Conservation (phyloP, 768 basidiomycete species). For the Coprinopsis strossmayeri region DNA sequence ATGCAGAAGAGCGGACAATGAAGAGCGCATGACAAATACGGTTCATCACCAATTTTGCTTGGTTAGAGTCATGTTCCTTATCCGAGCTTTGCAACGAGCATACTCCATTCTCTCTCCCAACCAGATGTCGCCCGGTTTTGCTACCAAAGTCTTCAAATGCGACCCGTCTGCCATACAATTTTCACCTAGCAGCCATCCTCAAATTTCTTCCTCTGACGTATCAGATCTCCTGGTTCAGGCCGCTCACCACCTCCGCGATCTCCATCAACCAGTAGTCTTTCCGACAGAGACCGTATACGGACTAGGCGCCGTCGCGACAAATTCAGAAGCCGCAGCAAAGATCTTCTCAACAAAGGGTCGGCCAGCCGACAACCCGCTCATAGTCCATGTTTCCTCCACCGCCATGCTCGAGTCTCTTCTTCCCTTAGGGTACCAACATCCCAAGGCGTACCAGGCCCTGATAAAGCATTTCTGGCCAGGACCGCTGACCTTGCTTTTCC, state of each 20-base stretch:
- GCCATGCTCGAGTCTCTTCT: constrained; percentile 76
- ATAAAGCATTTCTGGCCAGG: constrained; percentile 94
- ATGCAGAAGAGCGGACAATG: neutral
- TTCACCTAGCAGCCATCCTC: constrained; percentile 34
- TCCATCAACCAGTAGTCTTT: constrained; percentile 66
- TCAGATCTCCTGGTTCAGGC: constrained; percentile 49
- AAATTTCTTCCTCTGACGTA: constrained; percentile 45
- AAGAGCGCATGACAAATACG: constrained; percentile 9
- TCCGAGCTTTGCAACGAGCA: constrained; percentile 24
- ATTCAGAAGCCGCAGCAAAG: constrained; percentile 51
- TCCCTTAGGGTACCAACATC: constrained; percentile 54
- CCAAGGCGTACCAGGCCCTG: constrained; percentile 62
- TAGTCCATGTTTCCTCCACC: constrained; percentile 88
- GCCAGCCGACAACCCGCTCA: constrained; percentile 93
- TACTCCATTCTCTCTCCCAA: constrained; percentile 20
- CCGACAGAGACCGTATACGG: constrained; percentile 99
- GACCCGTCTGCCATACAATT: constrained; percentile 61
- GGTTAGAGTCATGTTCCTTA: constrained; percentile 19
- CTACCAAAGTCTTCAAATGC: constrained; percentile 49
- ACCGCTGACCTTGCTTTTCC: constrained; percentile 87
- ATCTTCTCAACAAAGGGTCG: constrained; percentile 90
- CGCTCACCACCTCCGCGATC: constrained; percentile 42
- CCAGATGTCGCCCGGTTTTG: constrained; percentile 16
- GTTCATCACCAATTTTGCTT: neutral
- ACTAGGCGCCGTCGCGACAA: constrained; percentile 81